These are phyloP conservation scores for Cercospora canescens DNA, from an alignment of 2,329 filamentous ascomycete genomes.

Conservation along the genomic window DNA sequence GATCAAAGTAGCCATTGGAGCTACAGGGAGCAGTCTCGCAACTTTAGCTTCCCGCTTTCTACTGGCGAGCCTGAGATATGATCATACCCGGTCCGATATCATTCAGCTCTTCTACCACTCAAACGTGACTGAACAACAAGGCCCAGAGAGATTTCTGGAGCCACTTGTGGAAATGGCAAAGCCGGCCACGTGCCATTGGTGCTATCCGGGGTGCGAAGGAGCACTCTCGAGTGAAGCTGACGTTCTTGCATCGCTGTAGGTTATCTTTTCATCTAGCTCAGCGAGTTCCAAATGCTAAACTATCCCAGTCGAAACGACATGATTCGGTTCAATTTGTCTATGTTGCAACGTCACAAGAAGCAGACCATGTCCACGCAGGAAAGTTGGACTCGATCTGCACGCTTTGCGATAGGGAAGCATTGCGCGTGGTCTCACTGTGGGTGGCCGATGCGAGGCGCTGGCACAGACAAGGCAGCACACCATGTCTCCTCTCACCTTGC, in stretches of 20 bases:
- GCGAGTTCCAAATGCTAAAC: background rate
- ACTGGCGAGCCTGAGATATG: background rate
- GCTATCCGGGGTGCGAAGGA: background rate
- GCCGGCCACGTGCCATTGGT: background rate
- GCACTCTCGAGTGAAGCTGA: background rate
- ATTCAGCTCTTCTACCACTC: background rate
- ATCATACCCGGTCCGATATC: background rate
- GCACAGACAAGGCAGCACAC: background rate
- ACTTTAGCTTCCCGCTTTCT: background rate
- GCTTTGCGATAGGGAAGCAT: background rate
- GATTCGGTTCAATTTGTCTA: background rate
- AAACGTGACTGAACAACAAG: background rate
- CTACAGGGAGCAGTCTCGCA: background rate
- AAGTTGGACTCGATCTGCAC: background rate
- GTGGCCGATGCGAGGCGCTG: background rate
- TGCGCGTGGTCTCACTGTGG: background rate
- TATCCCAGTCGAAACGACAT: background rate
- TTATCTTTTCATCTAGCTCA: background rate
- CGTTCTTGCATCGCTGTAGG: background rate
- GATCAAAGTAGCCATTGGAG: background rate
- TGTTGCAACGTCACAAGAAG: background rate
- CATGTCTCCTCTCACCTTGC: background rate
- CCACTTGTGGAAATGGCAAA: background rate
- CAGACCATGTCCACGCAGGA: background rate
- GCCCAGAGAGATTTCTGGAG: background rate